Conservation (phyloP, 2,329 filamentous ascomycete species). For the Colletotrichum sojae region DNA sequence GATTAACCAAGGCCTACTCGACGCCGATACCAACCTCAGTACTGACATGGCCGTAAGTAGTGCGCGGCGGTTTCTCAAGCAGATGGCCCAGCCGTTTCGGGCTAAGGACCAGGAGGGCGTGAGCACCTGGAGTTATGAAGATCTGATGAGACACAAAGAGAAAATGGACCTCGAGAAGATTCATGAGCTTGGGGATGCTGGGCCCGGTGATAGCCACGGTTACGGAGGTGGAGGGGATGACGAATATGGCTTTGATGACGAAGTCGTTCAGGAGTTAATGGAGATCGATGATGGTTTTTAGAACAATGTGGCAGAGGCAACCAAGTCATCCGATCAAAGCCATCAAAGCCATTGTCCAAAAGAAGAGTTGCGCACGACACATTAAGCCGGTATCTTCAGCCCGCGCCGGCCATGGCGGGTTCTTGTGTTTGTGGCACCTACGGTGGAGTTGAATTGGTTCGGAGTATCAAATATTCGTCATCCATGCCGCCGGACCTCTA, state of each 20-base stretch:
- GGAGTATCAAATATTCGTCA: not conserved
- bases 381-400: too few relatives aligned
- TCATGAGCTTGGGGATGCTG: conserved; percentile 68
- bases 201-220: conserved; percentile 46
- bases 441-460: too few relatives aligned
- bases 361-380: too few relatives aligned
- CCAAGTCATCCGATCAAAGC: too few relatives aligned
- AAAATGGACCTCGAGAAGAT: conserved; percentile 80
- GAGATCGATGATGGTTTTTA: conserved; percentile 56
- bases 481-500: not conserved
- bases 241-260: conserved; percentile 66
- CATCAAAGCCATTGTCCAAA: too few relatives aligned
- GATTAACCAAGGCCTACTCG: conserved; percentile 91
- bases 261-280: conserved; percentile 70
- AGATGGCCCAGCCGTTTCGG: conserved; percentile 93
- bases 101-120: conserved; percentile 90
- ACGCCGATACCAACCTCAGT: conserved; percentile 89
- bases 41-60: conserved; percentile 95
- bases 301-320: not conserved
- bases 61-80: conserved; percentile 89
- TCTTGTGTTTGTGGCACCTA: too few relatives aligned
- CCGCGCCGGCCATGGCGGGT: too few relatives aligned
- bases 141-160: conserved; percentile 83
- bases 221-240: conserved; percentile 53
- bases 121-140: conserved; percentile 88